A percentile compares a stretch with the other conserved stretches of the same genome.
Conservation (phyloP, 768 basidiomycete genomes). For the Stropharia rugosoannulata region DNA sequence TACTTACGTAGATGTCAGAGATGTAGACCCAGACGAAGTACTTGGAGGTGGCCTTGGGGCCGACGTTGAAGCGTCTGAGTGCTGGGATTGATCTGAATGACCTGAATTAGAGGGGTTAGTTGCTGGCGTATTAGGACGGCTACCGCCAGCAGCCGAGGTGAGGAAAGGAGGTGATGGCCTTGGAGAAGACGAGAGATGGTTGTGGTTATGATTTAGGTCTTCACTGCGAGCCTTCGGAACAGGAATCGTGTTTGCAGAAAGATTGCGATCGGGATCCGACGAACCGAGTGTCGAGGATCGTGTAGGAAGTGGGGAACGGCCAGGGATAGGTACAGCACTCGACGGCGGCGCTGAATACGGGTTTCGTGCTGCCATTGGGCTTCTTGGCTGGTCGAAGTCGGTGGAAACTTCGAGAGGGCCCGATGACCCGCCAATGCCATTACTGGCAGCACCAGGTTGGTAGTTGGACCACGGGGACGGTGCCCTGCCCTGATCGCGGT, state of each 20-base stretch:
- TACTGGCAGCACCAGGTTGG: slow-evolving; percentile 17
- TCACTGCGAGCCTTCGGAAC: slow-evolving; percentile 63
- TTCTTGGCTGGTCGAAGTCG: slow-evolving; percentile 23
- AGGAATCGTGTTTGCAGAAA: slow-evolving; percentile 30
- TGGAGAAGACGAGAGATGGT: slow-evolving; percentile 34
- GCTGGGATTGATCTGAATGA: slow-evolving; percentile 50
- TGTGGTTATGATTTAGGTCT: slow-evolving; percentile 60
- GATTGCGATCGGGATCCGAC: slow-evolving; percentile 53
- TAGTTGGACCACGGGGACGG: slow-evolving; percentile 33
- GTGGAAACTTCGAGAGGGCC: slow-evolving; percentile 21
- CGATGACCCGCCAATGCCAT: slow-evolving; percentile 15
- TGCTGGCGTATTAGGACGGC: slow-evolving; percentile 59
- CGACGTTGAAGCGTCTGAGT: slow-evolving; percentile 50
- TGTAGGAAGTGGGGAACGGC: slow-evolving; percentile 55
- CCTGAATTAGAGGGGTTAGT: slow-evolving; percentile 54
- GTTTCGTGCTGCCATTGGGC: slow-evolving; percentile 16
- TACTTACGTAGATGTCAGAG: slow-evolving; percentile 60
- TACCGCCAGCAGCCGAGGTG: slow-evolving; percentile 35
- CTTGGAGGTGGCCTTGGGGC: slow-evolving; percentile 46
- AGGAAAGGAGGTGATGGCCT: slow-evolving; percentile 46
- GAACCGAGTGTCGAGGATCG: slow-evolving; percentile 65
- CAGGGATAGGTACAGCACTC: slow-evolving; percentile 38
- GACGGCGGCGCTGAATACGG: slow-evolving; percentile 36
- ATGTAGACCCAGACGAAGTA: slow-evolving; percentile 58
- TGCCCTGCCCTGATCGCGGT: slow-evolving; percentile 32